Percentiles rank a stretch among this genome's conserved stretches.
Conservation (phyloP, 495 filamentous ascomycete genomes). For the Penicillium cataractarum region DNA sequence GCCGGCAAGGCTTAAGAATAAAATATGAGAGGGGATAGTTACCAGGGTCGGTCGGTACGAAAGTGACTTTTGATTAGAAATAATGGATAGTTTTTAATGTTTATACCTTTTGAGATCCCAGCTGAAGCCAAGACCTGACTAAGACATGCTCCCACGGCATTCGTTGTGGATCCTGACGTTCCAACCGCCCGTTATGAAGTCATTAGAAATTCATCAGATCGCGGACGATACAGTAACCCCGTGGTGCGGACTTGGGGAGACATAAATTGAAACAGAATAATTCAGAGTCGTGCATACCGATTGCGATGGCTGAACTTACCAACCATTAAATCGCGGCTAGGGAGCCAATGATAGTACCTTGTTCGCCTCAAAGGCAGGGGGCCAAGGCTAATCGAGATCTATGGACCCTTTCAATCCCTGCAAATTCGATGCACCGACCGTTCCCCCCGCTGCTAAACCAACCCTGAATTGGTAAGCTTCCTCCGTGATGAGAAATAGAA, state of each 20-base stretch:
- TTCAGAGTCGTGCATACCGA: too few species aligned
- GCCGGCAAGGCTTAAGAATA: slow-evolving; percentile 23
- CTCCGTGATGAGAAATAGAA: slow-evolving; percentile 26
- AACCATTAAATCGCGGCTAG: background rate
- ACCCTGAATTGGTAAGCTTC: slow-evolving; percentile 16
- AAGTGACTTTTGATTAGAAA: background rate
- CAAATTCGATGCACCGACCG: background rate
- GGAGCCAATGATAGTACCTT: background rate
- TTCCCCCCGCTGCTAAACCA: background rate
- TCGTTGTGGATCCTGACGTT: background rate
- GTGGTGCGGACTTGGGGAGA: too few species aligned
- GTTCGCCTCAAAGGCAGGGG: background rate
- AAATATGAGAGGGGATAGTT: too few species aligned
- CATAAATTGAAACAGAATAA: background rate
- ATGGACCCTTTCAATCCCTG: slow-evolving; percentile 5
- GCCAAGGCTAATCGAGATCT: background rate
- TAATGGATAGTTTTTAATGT: slow-evolving; percentile 2
- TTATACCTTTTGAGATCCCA: background rate
- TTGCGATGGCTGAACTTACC: too few species aligned
- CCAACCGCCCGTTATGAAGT: background rate
- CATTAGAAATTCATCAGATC: background rate
- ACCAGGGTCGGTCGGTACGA: background rate
- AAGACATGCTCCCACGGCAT: background rate
- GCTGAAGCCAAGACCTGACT: background rate
- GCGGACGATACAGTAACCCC: background rate